phyloP scores from a whole-genome alignment of 2,329 filamentous ascomycete genomes.

The Cephalotrichum gorgonifer region DNA sequence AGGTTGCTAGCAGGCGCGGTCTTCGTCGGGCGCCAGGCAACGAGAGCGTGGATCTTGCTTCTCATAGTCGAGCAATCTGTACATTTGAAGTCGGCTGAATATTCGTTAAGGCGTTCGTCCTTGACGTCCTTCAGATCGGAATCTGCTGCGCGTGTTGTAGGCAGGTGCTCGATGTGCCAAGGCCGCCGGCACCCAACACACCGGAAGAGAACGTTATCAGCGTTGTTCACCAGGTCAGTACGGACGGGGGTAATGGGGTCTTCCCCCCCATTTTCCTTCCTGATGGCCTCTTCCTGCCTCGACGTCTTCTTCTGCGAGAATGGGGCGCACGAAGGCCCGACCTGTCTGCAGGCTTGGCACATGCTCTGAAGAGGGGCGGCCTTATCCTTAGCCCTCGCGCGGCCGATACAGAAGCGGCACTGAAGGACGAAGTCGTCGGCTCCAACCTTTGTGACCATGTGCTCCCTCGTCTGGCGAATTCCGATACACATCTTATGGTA shows the following conservation, averaged over 20 bases:
- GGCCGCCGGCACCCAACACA: slow-evolving; percentile 66
- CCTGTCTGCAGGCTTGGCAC: slow-evolving; percentile 59
- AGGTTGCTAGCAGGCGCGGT: slow-evolving; percentile 5
- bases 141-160: slow-evolving; percentile 27
- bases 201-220: slow-evolving; percentile 69
- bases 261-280: slow-evolving; percentile 65
- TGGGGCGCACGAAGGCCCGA: slow-evolving; percentile 60
- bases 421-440: slow-evolving; percentile 75
- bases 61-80: slow-evolving; percentile 58
- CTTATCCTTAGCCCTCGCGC: slow-evolving; percentile 56
- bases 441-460: slow-evolving; percentile 77
- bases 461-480: slow-evolving; percentile 62
- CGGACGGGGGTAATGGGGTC: slow-evolving; percentile 65
- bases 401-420: slow-evolving; percentile 73
- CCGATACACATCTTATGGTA: slow-evolving; percentile 83
- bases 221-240: slow-evolving; percentile 59
- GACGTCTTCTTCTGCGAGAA: slow-evolving; percentile 65
- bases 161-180: slow-evolving; percentile 79
- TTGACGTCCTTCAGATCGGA: slow-evolving; percentile 21
- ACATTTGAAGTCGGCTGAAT: slow-evolving; percentile 68
- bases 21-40: slow-evolving; percentile 71
- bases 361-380: slow-evolving; percentile 58
- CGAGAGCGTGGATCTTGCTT: slow-evolving; percentile 63
- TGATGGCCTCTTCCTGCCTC: slow-evolving; percentile 73
- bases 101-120: slow-evolving; percentile 58